Percentiles rank a stretch among this genome's conserved stretches.
Evolutionary conservation across 2,329 filamentous ascomycete species (phyloP).

Genomic region (Davidsoniella virescens): DNA sequence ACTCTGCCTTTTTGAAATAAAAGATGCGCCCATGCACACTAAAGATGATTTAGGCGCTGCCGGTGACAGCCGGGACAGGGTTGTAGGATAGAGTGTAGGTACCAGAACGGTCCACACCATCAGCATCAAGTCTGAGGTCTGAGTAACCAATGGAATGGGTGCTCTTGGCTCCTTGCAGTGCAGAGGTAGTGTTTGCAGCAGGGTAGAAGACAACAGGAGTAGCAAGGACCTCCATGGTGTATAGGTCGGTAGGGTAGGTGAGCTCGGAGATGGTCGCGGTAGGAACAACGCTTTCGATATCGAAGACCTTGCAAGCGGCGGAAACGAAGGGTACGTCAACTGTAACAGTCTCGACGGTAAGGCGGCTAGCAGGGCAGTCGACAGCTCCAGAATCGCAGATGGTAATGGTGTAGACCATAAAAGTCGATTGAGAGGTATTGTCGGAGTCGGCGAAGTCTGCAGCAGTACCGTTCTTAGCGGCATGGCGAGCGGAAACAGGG

Average conservation of each 20-base stretch:
- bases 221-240: background rate
- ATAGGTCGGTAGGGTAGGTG: slow-evolving; percentile 8
- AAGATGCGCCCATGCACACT: too few species aligned
- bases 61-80: too few species aligned
- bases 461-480: background rate
- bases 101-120: too few species aligned
- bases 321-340: background rate
- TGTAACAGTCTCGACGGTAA: slow-evolving; percentile 19
- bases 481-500: background rate
- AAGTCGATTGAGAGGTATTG: slow-evolving; percentile 13
- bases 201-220: slow-evolving; percentile 5
- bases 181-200: too few species aligned
- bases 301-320: background rate
- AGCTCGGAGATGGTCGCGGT: background rate
- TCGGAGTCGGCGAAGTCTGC: background rate
- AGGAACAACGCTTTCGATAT: background rate
- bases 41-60: too few species aligned
- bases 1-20: too few species aligned
- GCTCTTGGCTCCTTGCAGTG: too few species aligned
- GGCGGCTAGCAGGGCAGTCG: slow-evolving; percentile 25
- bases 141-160: too few species aligned
- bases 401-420: slow-evolving; percentile 20
- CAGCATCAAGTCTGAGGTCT: too few species aligned
- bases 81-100: too few species aligned
- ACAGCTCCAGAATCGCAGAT: slow-evolving; percentile 22